Conservation (phyloP, 1,284 basidiomycete species). For the Exobasidium cylindrosporum region DNA sequence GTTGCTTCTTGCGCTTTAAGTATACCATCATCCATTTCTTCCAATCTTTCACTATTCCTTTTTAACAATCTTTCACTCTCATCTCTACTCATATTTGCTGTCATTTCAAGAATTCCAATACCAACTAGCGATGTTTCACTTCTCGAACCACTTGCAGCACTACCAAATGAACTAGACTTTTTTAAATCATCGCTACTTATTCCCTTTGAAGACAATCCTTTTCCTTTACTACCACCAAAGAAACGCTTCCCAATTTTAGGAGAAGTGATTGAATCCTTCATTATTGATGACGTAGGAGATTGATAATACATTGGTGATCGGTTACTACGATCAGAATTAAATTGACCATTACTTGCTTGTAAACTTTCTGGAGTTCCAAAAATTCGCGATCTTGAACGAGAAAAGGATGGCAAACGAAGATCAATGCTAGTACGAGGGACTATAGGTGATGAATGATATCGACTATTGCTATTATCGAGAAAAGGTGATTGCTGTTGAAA, state of each 20-base stretch:
- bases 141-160: too few species aligned
- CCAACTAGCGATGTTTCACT: too few species aligned
- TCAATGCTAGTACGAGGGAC: background rate
- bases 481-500: too few species aligned
- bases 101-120: too few species aligned
- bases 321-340: background rate
- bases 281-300: background rate
- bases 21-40: background rate
- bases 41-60: background rate
- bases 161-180: too few species aligned
- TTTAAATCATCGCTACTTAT: too few species aligned
- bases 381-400: background rate
- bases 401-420: background rate
- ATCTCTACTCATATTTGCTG: too few species aligned
- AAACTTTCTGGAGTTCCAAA: too few species aligned
- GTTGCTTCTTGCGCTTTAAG: constrained; percentile 10
- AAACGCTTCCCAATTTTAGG: background rate
- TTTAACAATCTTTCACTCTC: too few species aligned
- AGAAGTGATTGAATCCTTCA: background rate
- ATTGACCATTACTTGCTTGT: background rate
- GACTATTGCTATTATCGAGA: background rate
- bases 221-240: too few species aligned
- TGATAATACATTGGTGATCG: background rate
- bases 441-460: background rate
- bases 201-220: too few species aligned